Percentiles rank a stretch among this genome's conserved stretches.
Conservation (phyloP, 2,329 filamentous ascomycete species). For the Cercospora canescens region DNA sequence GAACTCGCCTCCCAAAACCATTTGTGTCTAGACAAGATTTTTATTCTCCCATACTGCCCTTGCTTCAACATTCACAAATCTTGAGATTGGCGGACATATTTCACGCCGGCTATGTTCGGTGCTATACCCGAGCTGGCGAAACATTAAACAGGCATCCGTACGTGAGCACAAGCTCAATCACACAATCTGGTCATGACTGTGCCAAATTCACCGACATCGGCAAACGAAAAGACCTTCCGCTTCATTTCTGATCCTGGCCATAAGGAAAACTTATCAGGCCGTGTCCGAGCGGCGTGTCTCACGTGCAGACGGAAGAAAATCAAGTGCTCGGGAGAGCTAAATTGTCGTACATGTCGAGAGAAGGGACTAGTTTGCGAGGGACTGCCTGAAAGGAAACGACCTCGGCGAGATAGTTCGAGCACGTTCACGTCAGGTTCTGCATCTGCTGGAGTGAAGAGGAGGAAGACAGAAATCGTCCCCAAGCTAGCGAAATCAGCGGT, state of each 20-base stretch:
- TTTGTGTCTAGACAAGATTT: background rate
- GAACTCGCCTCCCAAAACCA: background rate
- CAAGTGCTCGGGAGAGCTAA: slow-evolving; percentile 28
- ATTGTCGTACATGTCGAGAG: slow-evolving; percentile 28
- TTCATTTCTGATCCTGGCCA: slow-evolving; percentile 32
- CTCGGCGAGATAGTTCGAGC: slow-evolving; percentile 14
- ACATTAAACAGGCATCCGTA: background rate
- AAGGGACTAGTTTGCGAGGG: slow-evolving; percentile 29
- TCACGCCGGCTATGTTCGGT: background rate
- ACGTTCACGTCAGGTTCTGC: background rate
- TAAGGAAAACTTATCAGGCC: slow-evolving; percentile 31
- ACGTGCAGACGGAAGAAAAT: slow-evolving; percentile 32
- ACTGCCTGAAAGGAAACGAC: slow-evolving; percentile 25
- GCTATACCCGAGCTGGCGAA: background rate
- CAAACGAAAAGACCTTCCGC: slow-evolving; percentile 18
- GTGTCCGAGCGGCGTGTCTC: slow-evolving; percentile 30
- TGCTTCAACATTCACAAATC: too few species aligned
- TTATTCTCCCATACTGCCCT: background rate
- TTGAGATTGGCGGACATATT: background rate
- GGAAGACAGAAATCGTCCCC: background rate
- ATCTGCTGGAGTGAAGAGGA: slow-evolving; percentile 6
- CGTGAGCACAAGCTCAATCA: background rate
- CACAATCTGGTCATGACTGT: slow-evolving; percentile 13
- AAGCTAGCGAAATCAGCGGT: background rate
- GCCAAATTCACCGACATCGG: slow-evolving; percentile 8